Evolutionary conservation across 345 rosid genomes (phyloP).

Genomic region (Physaria fendleri): DNA sequence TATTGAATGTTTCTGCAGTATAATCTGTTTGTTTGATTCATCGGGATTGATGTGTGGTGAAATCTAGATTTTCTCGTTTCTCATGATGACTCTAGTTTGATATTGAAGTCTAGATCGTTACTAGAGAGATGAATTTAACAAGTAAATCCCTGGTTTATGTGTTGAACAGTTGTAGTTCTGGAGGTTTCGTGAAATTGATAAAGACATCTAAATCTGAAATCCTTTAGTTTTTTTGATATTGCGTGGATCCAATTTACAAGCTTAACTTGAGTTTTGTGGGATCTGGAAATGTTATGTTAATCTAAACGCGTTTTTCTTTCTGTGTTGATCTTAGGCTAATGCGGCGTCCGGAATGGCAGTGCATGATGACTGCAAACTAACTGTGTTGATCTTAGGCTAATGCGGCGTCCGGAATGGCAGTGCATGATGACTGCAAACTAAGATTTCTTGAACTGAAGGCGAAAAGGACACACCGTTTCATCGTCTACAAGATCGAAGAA

Average conservation of each 20-base stretch:
- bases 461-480: slow-evolving; percentile 47
- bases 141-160: background rate
- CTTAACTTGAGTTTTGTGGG: background rate
- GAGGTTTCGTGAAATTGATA: background rate
- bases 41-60: background rate
- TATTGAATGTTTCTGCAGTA: background rate
- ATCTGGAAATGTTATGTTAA: background rate
- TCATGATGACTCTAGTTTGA: background rate
- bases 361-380: slow-evolving; percentile 55
- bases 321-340: slow-evolving; percentile 40
- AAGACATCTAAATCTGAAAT: background rate
- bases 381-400: too few relatives aligned
- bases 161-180: background rate
- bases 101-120: slow-evolving; percentile 2
- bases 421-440: slow-evolving; percentile 56
- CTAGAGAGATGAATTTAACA: background rate
- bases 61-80: background rate
- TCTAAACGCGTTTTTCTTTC: background rate
- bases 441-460: slow-evolving; percentile 50
- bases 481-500: slow-evolving; percentile 54
- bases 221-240: background rate
- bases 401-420: slow-evolving; percentile 55
- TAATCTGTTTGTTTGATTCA: background rate
- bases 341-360: slow-evolving; percentile 56
- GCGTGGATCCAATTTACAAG: background rate